Base-by-base conservation (phyloP, 2,329 filamentous ascomycete genomes). In the Diplocarpon rosae region DNA sequence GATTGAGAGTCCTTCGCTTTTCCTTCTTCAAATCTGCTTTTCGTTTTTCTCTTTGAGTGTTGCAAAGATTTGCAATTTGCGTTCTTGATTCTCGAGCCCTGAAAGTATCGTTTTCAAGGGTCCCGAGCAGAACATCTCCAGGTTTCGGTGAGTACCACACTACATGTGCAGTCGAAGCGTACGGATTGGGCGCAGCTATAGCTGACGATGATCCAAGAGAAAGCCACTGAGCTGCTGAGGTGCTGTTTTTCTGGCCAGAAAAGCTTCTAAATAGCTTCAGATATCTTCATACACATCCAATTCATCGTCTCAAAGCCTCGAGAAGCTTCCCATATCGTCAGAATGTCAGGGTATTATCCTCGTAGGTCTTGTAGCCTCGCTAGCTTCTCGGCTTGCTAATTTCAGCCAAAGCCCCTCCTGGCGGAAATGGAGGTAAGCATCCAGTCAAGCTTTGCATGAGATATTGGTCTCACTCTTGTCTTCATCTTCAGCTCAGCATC, bases 281-380 rank as follows among this genome's bases (percentile, higher is more conserved):
- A 36, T 24, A 24, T 24, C 20, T 24, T 24, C 20, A 24, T 4
- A 7, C 20, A 24, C 35, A 17, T 15, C 9, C 31, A 29, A 31
- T 15, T 36, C 35, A 35, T 40, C 32, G n/a, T 38, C 33, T 30
- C 1, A 34, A 34, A 33, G 24, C 37, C 14, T 27, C 35, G 5
- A 5, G 28, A 15, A 31, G 37, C 15, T 50, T 42, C 8, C 24
- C 42, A 28, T n/a, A 28, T 33, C 39, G 9, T 44, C 42, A 51
- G 36, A 30, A 60, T 60, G 56, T 59, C 57, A 20, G 49, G 50
- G 28, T 60, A 59, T 37, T 62, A 62, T 54, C 60, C 60, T 56
- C 60, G 60, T 63, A 49, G 52, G 60, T 57, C 27, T 31, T n/a
- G 28, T 29, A 44, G 43, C 37, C 47, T 49, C 42, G 36, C 33